These are phyloP conservation scores for Entomortierella lignicola DNA, from an alignment of 192 early-diverging fungal genomes.

Conservation along the genomic window DNA sequence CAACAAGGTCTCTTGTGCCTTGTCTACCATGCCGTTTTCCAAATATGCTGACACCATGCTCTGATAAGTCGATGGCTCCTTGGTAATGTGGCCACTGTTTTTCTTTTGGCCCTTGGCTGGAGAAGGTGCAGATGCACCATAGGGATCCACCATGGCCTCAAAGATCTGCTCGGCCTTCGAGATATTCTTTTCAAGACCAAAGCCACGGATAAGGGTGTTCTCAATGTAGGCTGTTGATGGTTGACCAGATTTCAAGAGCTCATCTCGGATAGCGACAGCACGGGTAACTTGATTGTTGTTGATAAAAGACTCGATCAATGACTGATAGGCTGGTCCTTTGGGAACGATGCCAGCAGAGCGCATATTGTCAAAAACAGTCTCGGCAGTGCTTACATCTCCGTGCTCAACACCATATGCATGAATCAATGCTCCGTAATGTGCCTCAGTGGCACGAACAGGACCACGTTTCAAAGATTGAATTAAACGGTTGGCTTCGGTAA, in stretches of 20 bases:
- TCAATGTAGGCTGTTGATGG: conserved; percentile 66
- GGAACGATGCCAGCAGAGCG: conserved; percentile 36
- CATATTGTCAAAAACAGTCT: conserved; percentile 60
- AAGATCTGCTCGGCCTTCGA: conserved; percentile 60
- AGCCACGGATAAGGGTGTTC: conserved; percentile 68
- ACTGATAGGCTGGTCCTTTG: conserved; percentile 66
- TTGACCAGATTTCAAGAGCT: conserved; percentile 52
- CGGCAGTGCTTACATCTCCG: conserved; percentile 59
- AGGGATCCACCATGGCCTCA: conserved; percentile 63
- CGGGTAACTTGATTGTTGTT: conserved; percentile 54
- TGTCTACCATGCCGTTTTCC: conserved; percentile 45
- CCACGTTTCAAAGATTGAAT: conserved; percentile 60
- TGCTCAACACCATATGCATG: conserved; percentile 68
- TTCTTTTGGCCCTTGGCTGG: background rate
- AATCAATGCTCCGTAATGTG: conserved; percentile 67
- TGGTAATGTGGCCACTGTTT: conserved; percentile 36
- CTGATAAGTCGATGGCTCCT: conserved; percentile 71
- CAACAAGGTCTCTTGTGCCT: conserved; percentile 26
- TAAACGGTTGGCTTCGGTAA: conserved; percentile 62
- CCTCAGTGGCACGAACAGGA: conserved; percentile 52
- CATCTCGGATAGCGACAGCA: conserved; percentile 57
- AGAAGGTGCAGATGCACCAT: conserved; percentile 12
- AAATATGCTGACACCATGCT: conserved; percentile 67
- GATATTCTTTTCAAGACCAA: conserved; percentile 55
- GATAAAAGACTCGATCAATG: conserved; percentile 65